Evolutionary conservation across 345 rosid species (phyloP).

Genomic region (Diplotaxis tenuifolia): DNA sequence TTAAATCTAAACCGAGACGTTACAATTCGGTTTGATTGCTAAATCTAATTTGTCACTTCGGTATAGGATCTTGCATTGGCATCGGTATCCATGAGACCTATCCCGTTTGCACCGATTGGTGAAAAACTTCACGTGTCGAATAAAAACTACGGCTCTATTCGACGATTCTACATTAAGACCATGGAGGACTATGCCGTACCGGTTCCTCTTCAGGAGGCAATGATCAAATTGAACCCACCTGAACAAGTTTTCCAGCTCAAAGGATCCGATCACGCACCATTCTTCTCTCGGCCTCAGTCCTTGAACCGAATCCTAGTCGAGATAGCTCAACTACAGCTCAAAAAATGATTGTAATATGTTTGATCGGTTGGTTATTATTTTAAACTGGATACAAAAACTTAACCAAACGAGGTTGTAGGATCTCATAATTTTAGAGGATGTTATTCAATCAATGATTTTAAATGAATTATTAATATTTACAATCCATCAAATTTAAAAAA

Average conservation of each 20-base stretch:
- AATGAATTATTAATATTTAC: no score
- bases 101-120: conserved; percentile 83
- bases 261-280: conserved; percentile 75
- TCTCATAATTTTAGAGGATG: background rate
- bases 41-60: background rate
- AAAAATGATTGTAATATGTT: conserved; percentile 23
- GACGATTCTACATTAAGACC: conserved; percentile 56
- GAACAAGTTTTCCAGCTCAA: conserved; percentile 55
- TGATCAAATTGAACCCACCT: conserved; percentile 53
- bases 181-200: conserved; percentile 51
- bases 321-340: conserved; percentile 44
- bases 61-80: conserved; percentile 86
- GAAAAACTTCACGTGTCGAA: conserved; percentile 71
- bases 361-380: background rate
- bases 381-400: conserved; percentile 1
- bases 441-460: no score
- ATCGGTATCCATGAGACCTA: conserved; percentile 87
- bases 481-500: no score
- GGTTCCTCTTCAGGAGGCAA: conserved; percentile 48
- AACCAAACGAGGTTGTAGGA: conserved; percentile 21
- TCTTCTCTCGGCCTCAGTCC: conserved; percentile 70
- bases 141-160: conserved; percentile 52
- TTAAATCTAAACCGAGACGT: conserved; percentile 11
- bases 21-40: conserved; percentile 10
- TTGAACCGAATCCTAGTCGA: conserved; percentile 55